These are phyloP conservation scores for Luzula sylvatica DNA, from an alignment of 176 grass and related monocot genomes.

Conservation along the genomic window DNA sequence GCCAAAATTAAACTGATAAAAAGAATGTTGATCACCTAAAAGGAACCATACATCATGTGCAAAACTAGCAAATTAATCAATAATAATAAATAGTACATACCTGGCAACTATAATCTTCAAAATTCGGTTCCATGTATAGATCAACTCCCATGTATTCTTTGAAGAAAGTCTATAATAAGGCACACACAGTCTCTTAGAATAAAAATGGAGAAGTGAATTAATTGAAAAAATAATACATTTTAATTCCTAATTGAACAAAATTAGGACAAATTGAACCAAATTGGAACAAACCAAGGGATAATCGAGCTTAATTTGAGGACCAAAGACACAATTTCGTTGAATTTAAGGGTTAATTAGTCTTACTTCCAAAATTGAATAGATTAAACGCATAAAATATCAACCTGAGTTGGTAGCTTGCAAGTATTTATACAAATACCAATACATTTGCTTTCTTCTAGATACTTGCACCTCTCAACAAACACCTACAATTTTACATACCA, in stretches of 20 bases:
- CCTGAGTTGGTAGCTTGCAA: conserved; percentile 93
- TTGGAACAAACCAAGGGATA: background rate
- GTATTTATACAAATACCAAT: conserved; percentile 87
- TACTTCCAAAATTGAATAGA: conserved; percentile 8
- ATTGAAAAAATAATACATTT: no score
- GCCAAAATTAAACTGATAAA: conserved; percentile 74
- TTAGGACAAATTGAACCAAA: background rate
- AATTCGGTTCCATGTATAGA: conserved; percentile 89
- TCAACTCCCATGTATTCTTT: conserved; percentile 80
- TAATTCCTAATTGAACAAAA: background rate
- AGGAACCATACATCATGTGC: background rate
- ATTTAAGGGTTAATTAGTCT: background rate
- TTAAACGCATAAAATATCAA: conserved; percentile 19
- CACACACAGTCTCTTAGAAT: no score
- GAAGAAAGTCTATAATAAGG: conserved; percentile 70
- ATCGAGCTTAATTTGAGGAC: background rate
- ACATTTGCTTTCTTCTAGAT: conserved; percentile 90
- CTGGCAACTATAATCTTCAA: conserved; percentile 82
- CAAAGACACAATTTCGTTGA: background rate
- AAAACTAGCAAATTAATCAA: background rate
- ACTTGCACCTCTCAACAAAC: conserved; percentile 68
- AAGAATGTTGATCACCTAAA: background rate
- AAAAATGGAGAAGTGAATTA: background rate
- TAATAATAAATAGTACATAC: conserved; percentile 21
- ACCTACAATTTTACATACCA: conserved; percentile 38